Base-by-base conservation (phyloP, 2,329 filamentous ascomycete species). In the Phoma herbarum region DNA sequence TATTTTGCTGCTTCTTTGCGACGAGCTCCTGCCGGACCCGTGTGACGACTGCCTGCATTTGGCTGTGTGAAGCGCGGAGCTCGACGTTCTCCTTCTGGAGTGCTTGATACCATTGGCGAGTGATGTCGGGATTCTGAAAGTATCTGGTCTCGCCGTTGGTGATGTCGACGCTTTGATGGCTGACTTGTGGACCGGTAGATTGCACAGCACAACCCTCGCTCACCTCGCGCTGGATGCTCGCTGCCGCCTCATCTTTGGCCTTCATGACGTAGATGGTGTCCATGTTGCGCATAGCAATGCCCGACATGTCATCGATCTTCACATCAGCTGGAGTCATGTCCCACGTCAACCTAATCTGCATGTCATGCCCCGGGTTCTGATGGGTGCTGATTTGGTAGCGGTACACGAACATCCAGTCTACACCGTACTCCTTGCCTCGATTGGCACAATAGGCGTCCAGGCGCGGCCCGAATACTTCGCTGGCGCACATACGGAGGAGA, bases 201-300 rank as follows among this genome's bases (percentile, higher is more conserved):
- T 43, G 52, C 14, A 54, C 43, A 4, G 28, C 22, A 8, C 35
- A 29, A 26, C 18, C 28, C 11, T 57, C 45, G 14, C 25, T 20
- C 16, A 23, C 11, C 12, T 12, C 16, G 4, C 22, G 12, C 12
- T 25, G 10, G 16, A 11, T 43, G 2, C 23, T 18, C 10, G 9
- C 18, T 20, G 26, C n/a, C 18, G 31, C 26, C 8, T 14, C 39
- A 9, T 53, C 22, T 14, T 48, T 43, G 11, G 31, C 52, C 9
- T 56, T 57, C 48, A 62, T 54, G 23, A 66, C 61, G 12, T 58
- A 46, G 22, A 67, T 52, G 18, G 55, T 64, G 39, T 66, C 65
- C 14, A 57, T 42, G 14, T 64, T 55, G 10, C 28, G 31, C 31
- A 65, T 47, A 2, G 35, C 25, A 18, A 49, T 26, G 22, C 33